Evolutionary conservation across 495 filamentous ascomycete genomes (phyloP), one percentile per base, ranked within the genome.

Genomic region (Amniculicola lignicola): DNA sequence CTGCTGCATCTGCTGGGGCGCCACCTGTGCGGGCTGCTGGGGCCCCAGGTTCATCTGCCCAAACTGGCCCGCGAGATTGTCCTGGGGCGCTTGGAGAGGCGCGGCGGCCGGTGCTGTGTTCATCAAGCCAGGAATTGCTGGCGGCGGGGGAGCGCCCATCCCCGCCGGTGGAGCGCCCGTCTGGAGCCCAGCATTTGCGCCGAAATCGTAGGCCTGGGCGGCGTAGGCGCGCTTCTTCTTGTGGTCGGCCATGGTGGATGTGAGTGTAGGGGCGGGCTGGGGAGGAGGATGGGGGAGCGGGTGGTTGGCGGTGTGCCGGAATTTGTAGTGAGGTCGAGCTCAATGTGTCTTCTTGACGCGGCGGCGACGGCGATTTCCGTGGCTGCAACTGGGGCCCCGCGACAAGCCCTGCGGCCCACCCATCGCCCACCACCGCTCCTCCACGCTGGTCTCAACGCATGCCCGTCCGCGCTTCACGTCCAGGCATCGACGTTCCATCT

Each of bases 161-260:
- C 72, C 59, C 62, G 74, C 60, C 11, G 65, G 64, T 40, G 54
- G 57, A 44, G 58, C 40, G 36, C 51, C 16, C 43, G 57, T 11
- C 36, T 41, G 11, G 14, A 16, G n/a, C 38, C 67, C 14, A 74
- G 88, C 83, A 81, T 98, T 98, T 64, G 86, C 88, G 61, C 93
- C 93, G 66, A 97, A 90, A 10, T 96, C 94, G 69, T 92, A 98
- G 4, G 91, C 92, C 68, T 90, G 86, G 22, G 88, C 89, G 21
- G 94, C 93, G 75, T 98, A 98, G 36, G 85, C 82, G 70, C 90
- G 79, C 78, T 95, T 95, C 79, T 90, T 96, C 70, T 85, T 79
- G 40, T 53, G 61, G 37, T 42, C 62, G n/a, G 45, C 62, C 58
- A 61, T 61, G 43, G 51, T 40, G 19, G 48, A 28, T 45, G 38